A percentile compares a stretch with the other conserved stretches of the same genome.
phyloP scores from a whole-genome alignment of 179 eudicot species.

The Corrigiola litoralis region DNA sequence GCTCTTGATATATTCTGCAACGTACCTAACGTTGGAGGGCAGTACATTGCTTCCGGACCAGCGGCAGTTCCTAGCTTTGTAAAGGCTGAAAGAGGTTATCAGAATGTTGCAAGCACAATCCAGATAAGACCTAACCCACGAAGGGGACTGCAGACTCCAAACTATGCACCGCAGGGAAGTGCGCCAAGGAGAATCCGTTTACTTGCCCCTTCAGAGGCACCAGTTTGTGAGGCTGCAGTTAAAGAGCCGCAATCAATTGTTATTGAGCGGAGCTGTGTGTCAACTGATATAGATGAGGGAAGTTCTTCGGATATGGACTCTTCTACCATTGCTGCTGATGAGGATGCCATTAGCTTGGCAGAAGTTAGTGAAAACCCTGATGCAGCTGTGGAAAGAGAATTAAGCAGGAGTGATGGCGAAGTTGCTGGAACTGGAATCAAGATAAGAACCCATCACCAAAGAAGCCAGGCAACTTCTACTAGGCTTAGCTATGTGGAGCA shows the following conservation, averaged over 20 bases:
- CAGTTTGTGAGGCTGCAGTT: neutral
- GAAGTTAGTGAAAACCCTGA: slow-evolving; percentile 16
- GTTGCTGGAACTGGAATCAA: slow-evolving; percentile 48
- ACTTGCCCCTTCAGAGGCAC: neutral
- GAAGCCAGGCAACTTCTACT: slow-evolving; percentile 15
- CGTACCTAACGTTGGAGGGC: neutral
- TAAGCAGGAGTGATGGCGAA: slow-evolving; percentile 11
- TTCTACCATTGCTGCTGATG: neutral
- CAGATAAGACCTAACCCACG: slow-evolving; percentile 30
- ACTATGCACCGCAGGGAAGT: slow-evolving; percentile 46
- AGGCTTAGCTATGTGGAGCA: slow-evolving; percentile 31
- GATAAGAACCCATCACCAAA: slow-evolving; percentile 36
- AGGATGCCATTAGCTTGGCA: slow-evolving; percentile 14
- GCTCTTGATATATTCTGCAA: slow-evolving; percentile 25
- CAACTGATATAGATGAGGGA: neutral
- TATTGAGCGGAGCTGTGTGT: slow-evolving; percentile 14
- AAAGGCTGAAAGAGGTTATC: slow-evolving; percentile 23
- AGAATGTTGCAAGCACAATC: slow-evolving; percentile 41
- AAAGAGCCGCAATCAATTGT: neutral
- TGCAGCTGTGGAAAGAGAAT: slow-evolving; percentile 1
- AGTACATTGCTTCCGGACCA: neutral
- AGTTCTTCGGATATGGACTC: neutral
- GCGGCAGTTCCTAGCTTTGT: too few relatives aligned
- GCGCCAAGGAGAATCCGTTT: slow-evolving; percentile 47
- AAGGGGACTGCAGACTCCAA: slow-evolving; percentile 11